Evolutionary conservation across 345 rosid species (phyloP).

Genomic region (Brassica cretica): DNA sequence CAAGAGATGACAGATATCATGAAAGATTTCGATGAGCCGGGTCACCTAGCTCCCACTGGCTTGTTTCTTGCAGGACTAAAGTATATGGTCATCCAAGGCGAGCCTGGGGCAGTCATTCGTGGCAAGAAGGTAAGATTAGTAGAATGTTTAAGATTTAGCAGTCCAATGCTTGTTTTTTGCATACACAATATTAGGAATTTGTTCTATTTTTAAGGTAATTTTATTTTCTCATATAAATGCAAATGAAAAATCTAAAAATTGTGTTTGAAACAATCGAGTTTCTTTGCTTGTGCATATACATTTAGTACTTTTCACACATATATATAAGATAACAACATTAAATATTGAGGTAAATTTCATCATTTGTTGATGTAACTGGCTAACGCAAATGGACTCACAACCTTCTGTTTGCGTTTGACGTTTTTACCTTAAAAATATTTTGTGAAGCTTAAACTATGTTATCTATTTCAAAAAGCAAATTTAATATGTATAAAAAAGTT

Average conservation of each 20-base stretch:
- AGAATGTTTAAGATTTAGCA: background rate
- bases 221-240: background rate
- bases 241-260: background rate
- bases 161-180: background rate
- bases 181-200: background rate
- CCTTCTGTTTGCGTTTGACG: background rate
- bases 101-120: slow-evolving; percentile 69
- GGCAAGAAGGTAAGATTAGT: slow-evolving; percentile 59
- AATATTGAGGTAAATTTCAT: background rate
- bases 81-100: slow-evolving; percentile 51
- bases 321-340: background rate
- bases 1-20: slow-evolving; percentile 52
- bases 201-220: background rate
- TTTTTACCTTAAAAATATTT: background rate
- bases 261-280: background rate
- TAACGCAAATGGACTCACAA: background rate
- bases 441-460: background rate
- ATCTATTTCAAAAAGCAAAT: background rate
- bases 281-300: background rate
- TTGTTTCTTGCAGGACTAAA: slow-evolving; percentile 55
- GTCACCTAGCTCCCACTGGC: slow-evolving; percentile 68
- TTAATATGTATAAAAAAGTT: background rate
- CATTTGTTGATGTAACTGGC: background rate
- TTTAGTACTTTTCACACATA: background rate
- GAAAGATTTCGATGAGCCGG: slow-evolving; percentile 71